Base-by-base conservation (phyloP, 225 moss, liverwort and hornwort species). In the Antitrichia curtipendula region DNA sequence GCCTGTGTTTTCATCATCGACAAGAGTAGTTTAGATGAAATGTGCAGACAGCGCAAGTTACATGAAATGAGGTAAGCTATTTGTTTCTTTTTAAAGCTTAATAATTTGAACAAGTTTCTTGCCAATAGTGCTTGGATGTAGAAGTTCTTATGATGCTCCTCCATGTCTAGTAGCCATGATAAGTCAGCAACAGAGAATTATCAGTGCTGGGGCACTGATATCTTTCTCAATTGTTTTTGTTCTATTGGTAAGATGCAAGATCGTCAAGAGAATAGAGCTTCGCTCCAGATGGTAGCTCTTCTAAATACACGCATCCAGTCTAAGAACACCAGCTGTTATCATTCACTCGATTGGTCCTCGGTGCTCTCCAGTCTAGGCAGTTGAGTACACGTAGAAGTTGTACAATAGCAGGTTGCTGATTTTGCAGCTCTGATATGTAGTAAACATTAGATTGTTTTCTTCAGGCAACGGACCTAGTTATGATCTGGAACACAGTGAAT, bases 291-390 rank as follows among this genome's bases (percentile, higher is more conserved):
- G 92, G 93, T 94, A 58, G 93, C 94, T 18, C 88, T 94, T 88
- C 94, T 95, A 36, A 95, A 96, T 86, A 85, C 92, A 56, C 91
- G 94, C 88, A 94, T 95, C 95, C 94, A 94, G 93, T 95, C 45
- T 92, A 94, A 86, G 95, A 96, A 88, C 92, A 92, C 81, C 24
- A 68, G 80, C 41, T 65, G 18, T 53, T 49, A 45, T 79, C 52
- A 41, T 57, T 73, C 15, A 43, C 23, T 68, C 34, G 16, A 84
- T 38, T 61, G 41, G 41, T 88, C 28, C 24, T 56, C 9, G 16
- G 79, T 86, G 65, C 63, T 72, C 40, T 64, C 53, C 25, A 64
- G 18, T 57, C 8, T 72, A 52, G 64, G 34, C 49, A 50, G 43
- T 65, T 73, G 24, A 72, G 34, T 40, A 36, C 14, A 47, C 53